Base-by-base conservation (phyloP, 2,329 filamentous ascomycete species). In the Curvularia verruculosa region DNA sequence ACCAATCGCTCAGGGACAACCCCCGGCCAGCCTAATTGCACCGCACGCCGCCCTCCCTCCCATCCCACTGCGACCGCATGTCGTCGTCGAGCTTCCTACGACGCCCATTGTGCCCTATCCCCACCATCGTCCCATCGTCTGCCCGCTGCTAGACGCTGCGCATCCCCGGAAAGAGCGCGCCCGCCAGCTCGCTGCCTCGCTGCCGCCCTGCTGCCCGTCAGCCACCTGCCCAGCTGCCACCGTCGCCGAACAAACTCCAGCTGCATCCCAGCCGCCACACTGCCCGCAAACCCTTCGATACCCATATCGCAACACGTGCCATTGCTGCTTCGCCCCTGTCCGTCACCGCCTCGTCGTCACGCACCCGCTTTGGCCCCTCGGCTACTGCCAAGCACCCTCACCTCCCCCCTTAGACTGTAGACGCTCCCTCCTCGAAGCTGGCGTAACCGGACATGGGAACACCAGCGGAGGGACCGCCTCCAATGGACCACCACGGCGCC, bases 381-480 rank as follows among this genome's bases (percentile, higher is more conserved):
- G 51, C 51, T 53, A 34, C 57, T 19, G 41, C 44, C 62, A 44
- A 54, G 21, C 49, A 23, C 34, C 43, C 56, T 49, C 51, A 23
- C 49, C 36, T 36, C 28, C 50, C 34, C 45, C 52, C n/a, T n/a
- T 48, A 39, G 44, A 44, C 37, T 40, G 44, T n/a, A 52, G 43
- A 55, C 6, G 36, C 9, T 18, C 47, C 29, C 46, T 54, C 39
- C 46, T 47, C 59, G 60, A 61, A 60, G 54, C 68, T 72, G 71
- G 68, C 66, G 65, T 63, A 64, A 53, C 40, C 59, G 51, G 62
- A 58, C 64, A 75, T 75, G 70, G 69, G 66, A 66, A 69, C 67
- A 68, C 72, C 71, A 63, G 67, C 68, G 65, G 70, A 74, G 65
- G 72, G 70, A 55, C 69, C 58, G 66, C 73, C 73, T 63, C 67